Evolutionary conservation across 768 basidiomycete genomes (phyloP), one percentile per base, ranked within the genome.

Genomic region (Leccinum subgranulosum): DNA sequence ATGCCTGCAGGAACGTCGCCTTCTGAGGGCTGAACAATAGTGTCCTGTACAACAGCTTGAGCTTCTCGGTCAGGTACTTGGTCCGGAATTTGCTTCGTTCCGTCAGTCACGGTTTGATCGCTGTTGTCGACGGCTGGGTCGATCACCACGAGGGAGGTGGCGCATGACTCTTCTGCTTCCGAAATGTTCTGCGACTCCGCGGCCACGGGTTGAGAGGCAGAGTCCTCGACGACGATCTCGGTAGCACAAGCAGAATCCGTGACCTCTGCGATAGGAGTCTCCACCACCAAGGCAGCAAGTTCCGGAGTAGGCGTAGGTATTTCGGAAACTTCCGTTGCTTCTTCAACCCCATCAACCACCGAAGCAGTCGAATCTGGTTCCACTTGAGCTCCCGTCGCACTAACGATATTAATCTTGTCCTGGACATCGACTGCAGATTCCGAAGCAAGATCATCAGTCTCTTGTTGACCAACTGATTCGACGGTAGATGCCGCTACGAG

Each of bases 271-370:
- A 56, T 25, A 51, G 60, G 56, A 8, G 65, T 67, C 49, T 64
- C 67, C 27, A 59, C 59, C 17, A 58, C 59, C 14, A 69, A 23
- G 3, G 47, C 28, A 47, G 59, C 51, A 23, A 10, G 46, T 51
- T 61, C 64, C 25, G 60, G 51, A 17, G 49, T 48, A 29, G 64
- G 58, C 11, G 62, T 66, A 39, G 54, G 45, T 51, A 58, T 51
- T 36, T 55, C 67, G 62, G 27, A 28, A 25, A 0, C 29, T 39
- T 60, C 60, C 62, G 51, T 21, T 58, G 9, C 57, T 58, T 63
- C 66, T 50, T 56, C 57, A 47, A 10, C 31, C 31, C 21, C 61
- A 54, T 57, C 50, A 31, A 15, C 49, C 29, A 25, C 46, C 33
- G 45, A 51, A 28, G 21, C 4, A 5, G 34, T 29, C 17, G 31